Evolutionary conservation across 106 monocot species (phyloP).

Genomic region (Alisma plantagoaquatica): DNA sequence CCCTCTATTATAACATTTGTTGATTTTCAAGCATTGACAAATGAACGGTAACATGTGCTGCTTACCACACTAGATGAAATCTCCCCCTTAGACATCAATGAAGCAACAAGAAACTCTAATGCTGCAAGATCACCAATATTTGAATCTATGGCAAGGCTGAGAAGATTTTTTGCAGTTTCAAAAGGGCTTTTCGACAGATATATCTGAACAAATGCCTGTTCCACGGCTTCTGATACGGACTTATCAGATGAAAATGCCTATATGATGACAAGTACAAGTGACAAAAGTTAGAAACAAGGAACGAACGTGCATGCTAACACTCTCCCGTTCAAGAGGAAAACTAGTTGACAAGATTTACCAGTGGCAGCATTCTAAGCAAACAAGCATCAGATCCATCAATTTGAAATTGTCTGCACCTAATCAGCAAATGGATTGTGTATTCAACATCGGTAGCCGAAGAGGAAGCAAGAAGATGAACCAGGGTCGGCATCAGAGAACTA

Average conservation of each 20-base stretch:
- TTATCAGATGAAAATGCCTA: constrained; percentile 95
- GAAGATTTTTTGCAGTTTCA: constrained; percentile 74
- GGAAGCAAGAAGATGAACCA: constrained; percentile 84
- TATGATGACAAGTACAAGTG: constrained; percentile 7
- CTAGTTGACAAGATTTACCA: constrained; percentile 35
- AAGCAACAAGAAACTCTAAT: constrained; percentile 62
- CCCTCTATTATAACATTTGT: no score
- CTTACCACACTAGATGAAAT: constrained; percentile 69
- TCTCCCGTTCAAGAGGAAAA: neutral
- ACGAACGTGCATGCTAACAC: no score
- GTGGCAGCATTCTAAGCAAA: constrained; percentile 82
- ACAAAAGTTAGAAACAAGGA: no score
- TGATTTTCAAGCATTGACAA: no score
- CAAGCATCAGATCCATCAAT: constrained; percentile 94
- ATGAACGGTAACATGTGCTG: neutral
- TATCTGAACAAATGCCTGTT: constrained; percentile 83
- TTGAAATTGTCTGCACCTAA: constrained; percentile 96
- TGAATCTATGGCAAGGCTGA: constrained; percentile 54
- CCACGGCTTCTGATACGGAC: constrained; percentile 91
- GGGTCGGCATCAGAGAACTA: constrained; percentile 51
- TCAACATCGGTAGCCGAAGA: constrained; percentile 87
- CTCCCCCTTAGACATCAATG: constrained; percentile 72
- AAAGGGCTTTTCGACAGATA: constrained; percentile 62
- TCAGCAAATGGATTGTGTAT: constrained; percentile 73
- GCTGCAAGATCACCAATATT: constrained; percentile 88